Base-by-base conservation (phyloP, 768 basidiomycete species). In the Lentinula sp. region DNA sequence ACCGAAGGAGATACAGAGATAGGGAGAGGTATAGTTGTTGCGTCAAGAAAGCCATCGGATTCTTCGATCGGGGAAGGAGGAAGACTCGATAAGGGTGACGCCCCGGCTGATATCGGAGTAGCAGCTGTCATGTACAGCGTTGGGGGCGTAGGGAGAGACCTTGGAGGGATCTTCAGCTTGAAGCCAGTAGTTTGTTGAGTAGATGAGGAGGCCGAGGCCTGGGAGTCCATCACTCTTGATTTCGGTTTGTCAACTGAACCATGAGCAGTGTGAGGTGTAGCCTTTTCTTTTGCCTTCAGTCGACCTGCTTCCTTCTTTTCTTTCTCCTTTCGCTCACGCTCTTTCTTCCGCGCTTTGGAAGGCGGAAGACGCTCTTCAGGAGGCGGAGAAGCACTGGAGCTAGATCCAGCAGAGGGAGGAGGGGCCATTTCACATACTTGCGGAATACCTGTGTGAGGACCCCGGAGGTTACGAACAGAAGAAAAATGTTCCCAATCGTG, bases 401-500 rank as follows among this genome's bases (percentile, higher is more conserved):
- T 64, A 50, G 69, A 69, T 6, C 69, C 74, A 13, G 70, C 59
- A n/a, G 68, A 67, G 8, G 72, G 65, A 2, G 72, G 70, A 0
- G 75, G 70, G 18, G 73, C 64, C 15, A 69, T 71, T 71, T 93
- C 91, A 46, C 72, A 68, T 2, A 92, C 84, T 57, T 74, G 73
- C 3, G 91, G 91, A 15, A 86, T 76, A 7, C 92, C 94, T 0
- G 83, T 76, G 69, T 94, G 93, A 0, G 93, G 94, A 1, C 94
- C 94, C 15, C 79, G 79, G 57, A 94, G 75, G 71, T 93, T 95
- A 50, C 94, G 88, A 61, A 96, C 91, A n/a, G 89, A 91, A 12
- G 91, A 93, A 68, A 95, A 96, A 70, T 96, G 94, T 68, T 96
- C 93, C 91, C 91, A 95, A 71, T 94, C 91, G 68, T 95, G 89